Percentiles rank a stretch among this genome's conserved stretches.
phyloP scores from a whole-genome alignment of 1,284 basidiomycete species.

The Marasmius oreades region DNA sequence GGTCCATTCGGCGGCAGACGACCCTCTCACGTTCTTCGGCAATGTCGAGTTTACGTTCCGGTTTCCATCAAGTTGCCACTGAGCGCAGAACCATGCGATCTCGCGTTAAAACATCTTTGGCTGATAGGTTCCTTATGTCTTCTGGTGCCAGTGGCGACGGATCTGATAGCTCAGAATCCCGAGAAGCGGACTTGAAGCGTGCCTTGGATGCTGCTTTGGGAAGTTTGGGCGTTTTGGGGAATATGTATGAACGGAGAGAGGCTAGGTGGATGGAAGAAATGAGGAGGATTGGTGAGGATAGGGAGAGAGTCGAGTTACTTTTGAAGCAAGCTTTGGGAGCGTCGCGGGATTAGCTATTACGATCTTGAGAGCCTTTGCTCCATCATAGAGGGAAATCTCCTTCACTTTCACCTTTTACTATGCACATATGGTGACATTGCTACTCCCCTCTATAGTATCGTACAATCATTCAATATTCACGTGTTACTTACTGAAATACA shows the following conservation, averaged over 20 bases:
- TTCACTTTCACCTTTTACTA: too few relatives aligned
- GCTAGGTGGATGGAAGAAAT: conserved; percentile 69
- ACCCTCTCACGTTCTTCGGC: conserved; percentile 41
- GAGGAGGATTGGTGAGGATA: conserved; percentile 56
- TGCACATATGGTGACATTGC: too few relatives aligned
- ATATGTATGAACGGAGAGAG: conserved; percentile 65
- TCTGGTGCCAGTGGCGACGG: conserved; percentile 45
- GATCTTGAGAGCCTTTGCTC: too few relatives aligned
- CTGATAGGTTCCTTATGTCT: conserved; percentile 49
- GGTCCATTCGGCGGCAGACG: conserved; percentile 59
- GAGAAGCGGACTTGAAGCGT: conserved; percentile 60
- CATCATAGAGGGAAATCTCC: too few relatives aligned
- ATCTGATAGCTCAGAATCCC: conserved; percentile 49
- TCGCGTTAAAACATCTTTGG: conserved; percentile 44
- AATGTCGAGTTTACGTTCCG: conserved; percentile 46
- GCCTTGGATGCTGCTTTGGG: conserved; percentile 63
- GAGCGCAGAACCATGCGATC: conserved; percentile 53
- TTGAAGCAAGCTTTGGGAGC: conserved; percentile 60
- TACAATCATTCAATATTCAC: too few relatives aligned
- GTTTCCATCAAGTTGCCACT: conserved; percentile 56
- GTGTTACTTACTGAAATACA: too few relatives aligned
- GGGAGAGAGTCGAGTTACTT: conserved; percentile 62
- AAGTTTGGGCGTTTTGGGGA: conserved; percentile 56
- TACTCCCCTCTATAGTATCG: too few relatives aligned
- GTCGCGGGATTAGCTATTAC: not conserved